Base-by-base conservation (phyloP, 805 yeast species). In the Lipomyces lipofer region DNA sequence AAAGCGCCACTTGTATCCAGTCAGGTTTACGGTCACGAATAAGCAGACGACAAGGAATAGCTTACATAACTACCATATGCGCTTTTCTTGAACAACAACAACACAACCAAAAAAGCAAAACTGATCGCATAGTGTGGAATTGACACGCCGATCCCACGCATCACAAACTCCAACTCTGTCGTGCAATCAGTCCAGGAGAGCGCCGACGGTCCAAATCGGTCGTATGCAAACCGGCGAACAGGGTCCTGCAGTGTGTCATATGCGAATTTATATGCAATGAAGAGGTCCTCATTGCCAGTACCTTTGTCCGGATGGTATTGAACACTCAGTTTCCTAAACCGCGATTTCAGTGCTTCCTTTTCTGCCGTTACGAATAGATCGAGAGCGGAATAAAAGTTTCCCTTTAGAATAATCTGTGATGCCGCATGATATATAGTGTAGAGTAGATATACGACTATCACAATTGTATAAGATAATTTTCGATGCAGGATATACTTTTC, bases 201-300 rank as follows among this genome's bases (percentile, higher is more conserved):
- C 51, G 94, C 96, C 65, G 85, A 90, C 65, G 81, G 84, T 71
- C 97, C 97, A 66, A 82, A 88, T 58, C 84, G 80, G 71, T 91
- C 97, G 67, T 91, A 92, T 2, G 84, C 67, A 42, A 83, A 88
- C 77, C 96, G 82, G 73, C 85, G 83, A 63, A 84, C 83, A 10
- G 83, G 77, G 67, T 88, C 94, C 12, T 85, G 77, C 56, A 91
- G 76, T 13, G 86, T 75, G 69, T 88, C 95, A 68, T 88, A 76
- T 17, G 96, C 95, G 49, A 79, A 76, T 15, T 90, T 80, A 66
- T 88, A 77, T 69, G 84, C 91, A 69, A 66, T 40, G 53, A 63
- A 69, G 13, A 61, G n/a, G 29, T 59, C 43, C 36, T 53, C 60
- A 32, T 47, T 35, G n/a, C 52, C 59, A 3, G 30, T 25, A 9